These are phyloP conservation scores for Aureobasidium sp. DNA, from an alignment of 2,329 filamentous ascomycete genomes.

Conservation along the genomic window DNA sequence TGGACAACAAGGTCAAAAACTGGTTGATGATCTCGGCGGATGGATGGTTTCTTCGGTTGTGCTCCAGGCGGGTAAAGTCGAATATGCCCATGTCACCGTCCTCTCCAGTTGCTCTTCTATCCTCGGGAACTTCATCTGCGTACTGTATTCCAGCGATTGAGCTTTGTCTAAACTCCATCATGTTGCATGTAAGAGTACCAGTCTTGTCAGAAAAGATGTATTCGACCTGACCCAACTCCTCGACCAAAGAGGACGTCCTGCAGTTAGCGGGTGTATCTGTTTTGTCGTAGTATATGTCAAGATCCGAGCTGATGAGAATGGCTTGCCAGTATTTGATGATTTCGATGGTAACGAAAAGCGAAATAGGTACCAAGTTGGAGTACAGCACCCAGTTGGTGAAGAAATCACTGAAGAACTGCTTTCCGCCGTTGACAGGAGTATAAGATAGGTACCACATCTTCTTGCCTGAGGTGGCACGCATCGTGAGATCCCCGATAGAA, in stretches of 20 bases:
- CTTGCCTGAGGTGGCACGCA: slow-evolving; percentile 56
- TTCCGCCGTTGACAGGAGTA: slow-evolving; percentile 56
- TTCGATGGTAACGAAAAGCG: slow-evolving; percentile 94
- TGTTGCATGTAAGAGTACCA: slow-evolving; percentile 92
- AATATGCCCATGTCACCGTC: slow-evolving; percentile 74
- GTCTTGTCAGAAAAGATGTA: slow-evolving; percentile 99
- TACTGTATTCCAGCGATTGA: slow-evolving; percentile 93
- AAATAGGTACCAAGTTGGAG: slow-evolving; percentile 93
- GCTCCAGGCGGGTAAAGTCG: slow-evolving; percentile 68
- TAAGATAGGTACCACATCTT: slow-evolving; percentile 69
- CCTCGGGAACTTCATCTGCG: slow-evolving; percentile 83
- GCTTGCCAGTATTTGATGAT: slow-evolving; percentile 97
- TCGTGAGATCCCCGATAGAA: slow-evolving; percentile 82
- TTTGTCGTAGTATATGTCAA: slow-evolving; percentile 96
- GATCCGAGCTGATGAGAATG: slow-evolving; percentile 93
- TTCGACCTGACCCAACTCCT: slow-evolving; percentile 95
- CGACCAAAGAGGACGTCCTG: slow-evolving; percentile 89
- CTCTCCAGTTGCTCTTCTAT: slow-evolving; percentile 65
- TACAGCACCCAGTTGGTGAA: slow-evolving; percentile 99
- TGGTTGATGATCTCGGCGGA: slow-evolving; percentile 64
- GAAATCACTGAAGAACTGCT: slow-evolving; percentile 86
- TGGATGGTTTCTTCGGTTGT: slow-evolving; percentile 58
- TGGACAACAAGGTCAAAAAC: slow-evolving; percentile 78
- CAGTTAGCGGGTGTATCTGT: slow-evolving; percentile 94
- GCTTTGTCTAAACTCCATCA: slow-evolving; percentile 97